Evolutionary conservation across 1,139 yeast genomes (phyloP), one percentile per base, ranked within the genome.

Genomic region (Debaryomyces udenii): DNA sequence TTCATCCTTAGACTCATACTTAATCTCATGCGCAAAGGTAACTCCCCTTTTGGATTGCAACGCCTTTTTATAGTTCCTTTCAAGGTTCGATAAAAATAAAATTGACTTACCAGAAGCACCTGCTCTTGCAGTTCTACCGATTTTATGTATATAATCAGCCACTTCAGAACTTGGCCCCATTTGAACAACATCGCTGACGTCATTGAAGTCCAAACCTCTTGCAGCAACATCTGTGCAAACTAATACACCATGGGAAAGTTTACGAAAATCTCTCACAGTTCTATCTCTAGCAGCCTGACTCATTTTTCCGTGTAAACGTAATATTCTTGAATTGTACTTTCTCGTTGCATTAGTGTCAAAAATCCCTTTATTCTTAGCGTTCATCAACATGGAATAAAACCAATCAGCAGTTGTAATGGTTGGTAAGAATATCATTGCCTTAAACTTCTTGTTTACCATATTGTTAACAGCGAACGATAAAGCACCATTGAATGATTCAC

Each of bases 41-140:
- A 83, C 75, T 29, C 79, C 81, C 52, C 76, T 74, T 37, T 73
- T 64, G 22, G 56, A 54, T 37, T 62, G 54, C 52, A 85, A 70
- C 2, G 64, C 61, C 27, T 61, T 58, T 38, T 74, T 62, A 57
- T 76, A 84, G 15, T 71, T 70, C 28, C 59, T 48, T 60, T 86
- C 91, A 24, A 62, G 56, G 40, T 68, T 57, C 15, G 80, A 62
- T 33, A 76, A 52, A 53, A 79, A 81, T 34, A 81, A 59, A 7
- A 77, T 61, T 1, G 93, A 83, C 30, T 70, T 68, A 51, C 99
- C 99, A 27, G 74, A 70, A 49, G 79, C 78, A 46, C 97, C 97
- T 45, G 93, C 96, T 68, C 99, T 81, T 36, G 96, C 98, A 16
- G 98, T 91, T 75, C 99, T 84, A 46, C 99, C 99, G 52, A 91